Conservation (phyloP, 129 eudicot species). For the Rutidosis leptorrhynchoides region DNA sequence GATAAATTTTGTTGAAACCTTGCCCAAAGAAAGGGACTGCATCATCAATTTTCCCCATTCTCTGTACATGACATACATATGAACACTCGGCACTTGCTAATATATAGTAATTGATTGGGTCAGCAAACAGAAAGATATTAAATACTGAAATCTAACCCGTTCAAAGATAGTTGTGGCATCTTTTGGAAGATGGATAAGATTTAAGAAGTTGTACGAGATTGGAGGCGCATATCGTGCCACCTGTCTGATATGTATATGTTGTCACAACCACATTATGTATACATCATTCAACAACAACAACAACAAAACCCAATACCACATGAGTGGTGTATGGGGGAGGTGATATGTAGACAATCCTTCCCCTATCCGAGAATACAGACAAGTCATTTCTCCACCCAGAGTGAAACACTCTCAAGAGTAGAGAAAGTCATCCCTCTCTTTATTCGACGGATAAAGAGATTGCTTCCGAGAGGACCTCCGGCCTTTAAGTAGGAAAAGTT, state of each 20-base stretch:
- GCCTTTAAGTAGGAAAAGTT: no score
- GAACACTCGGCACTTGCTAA: not conserved
- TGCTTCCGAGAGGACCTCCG: no score
- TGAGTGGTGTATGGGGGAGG: no score
- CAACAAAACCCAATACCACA: no score
- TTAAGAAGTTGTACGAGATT: conserved; percentile 78
- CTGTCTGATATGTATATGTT: conserved; percentile 41
- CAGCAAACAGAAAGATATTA: not conserved
- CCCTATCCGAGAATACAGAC: no score
- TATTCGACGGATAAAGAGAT: no score
- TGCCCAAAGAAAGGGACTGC: conserved; percentile 85
- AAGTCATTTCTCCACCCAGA: no score
- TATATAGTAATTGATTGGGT: not conserved
- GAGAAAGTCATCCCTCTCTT: no score
- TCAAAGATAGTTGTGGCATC: conserved; percentile 73
- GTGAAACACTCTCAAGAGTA: no score
- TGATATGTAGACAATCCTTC: no score
- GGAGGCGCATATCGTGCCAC: conserved; percentile 97
- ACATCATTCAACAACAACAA: no score
- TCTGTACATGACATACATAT: conserved; percentile 34
- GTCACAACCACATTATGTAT: conserved; percentile 9
- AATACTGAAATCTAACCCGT: conserved; percentile 43
- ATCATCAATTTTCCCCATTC: conserved; percentile 85
- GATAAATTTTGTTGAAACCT: conserved; percentile 72
- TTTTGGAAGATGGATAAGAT: conserved; percentile 66